Base-by-base conservation (phyloP, 306 rosid genomes). In the Vicia faba region DNA sequence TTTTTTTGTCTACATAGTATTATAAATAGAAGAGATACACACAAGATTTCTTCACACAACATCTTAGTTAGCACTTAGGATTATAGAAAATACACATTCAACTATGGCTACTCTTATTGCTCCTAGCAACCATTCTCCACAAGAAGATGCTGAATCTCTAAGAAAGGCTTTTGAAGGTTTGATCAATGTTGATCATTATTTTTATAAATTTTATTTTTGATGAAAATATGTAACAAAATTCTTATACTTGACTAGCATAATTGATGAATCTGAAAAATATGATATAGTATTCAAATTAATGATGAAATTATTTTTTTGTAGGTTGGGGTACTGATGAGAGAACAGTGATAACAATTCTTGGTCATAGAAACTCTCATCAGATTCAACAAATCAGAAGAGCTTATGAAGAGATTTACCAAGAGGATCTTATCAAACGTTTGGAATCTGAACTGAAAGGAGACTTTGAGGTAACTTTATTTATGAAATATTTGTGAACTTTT, bases 251-350 rank as follows among this genome's bases (percentile, higher is more conserved):
- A 54, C 55, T 57, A 44, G 54, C 11, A 48, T 16, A 15, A 1
- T 8, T 49, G 5, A 49, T 49, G 26, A 48, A 48, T 16, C 12
- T 48, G 5, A 16, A 48, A 48, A 0, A 16, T 14, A 10, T 38
- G 7, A 72, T 58, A 33, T 16, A 20, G 5, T 19, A 39, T 58
- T 50, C 2, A 11, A 46, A 46, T 46, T 48, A 18, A 48, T 48
- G 25, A 48, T n/a, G n/a, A n/a, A n/a, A n/a, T 48, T 3, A 3
- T 2, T 26, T 39, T 3, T 73, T 15, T 61, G n/a, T 31, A 90
- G 97, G 97, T 12, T 90, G 90, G 95, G 97, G 97, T 1, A 86
- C 95, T 15, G 78, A 88, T 78, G 97, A 91, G 88, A 86, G 86
- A 66, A 75, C 62, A 2, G 69, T 88, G n/a, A 83, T 84, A 51